phyloP scores from a whole-genome alignment of 768 basidiomycete species.

The Rossbeevera mucosa region DNA sequence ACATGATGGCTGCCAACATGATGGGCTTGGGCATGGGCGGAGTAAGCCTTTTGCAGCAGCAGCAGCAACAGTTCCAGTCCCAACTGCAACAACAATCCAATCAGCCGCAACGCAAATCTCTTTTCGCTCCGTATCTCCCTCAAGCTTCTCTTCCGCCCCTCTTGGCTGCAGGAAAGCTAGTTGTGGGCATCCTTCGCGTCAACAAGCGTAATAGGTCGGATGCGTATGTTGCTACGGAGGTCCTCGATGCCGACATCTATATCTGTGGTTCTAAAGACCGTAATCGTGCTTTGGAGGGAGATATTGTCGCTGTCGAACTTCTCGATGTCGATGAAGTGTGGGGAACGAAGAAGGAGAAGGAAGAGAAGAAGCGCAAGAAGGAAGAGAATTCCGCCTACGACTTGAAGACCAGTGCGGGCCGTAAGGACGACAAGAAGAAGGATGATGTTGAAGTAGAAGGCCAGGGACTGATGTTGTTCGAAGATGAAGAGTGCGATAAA shows the following conservation, averaged over 20 bases:
- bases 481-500: slow-evolving; percentile 83
- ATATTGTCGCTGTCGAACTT: slow-evolving; percentile 96
- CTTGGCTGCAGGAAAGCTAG: slow-evolving; percentile 93
- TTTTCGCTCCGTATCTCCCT: slow-evolving; percentile 97
- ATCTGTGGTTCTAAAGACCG: slow-evolving; percentile 99
- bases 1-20: slow-evolving; percentile 96
- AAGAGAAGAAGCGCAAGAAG: slow-evolving; percentile 99
- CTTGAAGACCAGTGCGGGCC: slow-evolving; percentile 61
- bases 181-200: slow-evolving; percentile 93
- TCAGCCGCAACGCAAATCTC: slow-evolving; percentile 94
- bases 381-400: slow-evolving; percentile 98
- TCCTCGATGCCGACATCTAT: slow-evolving; percentile 97
- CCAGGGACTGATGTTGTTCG: slow-evolving; percentile 93
- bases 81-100: slow-evolving; percentile 90
- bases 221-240: slow-evolving; percentile 97
- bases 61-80: slow-evolving; percentile 92
- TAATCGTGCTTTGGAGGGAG: slow-evolving; percentile 96
- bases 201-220: slow-evolving; percentile 99
- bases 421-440: slow-evolving; percentile 99
- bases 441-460: slow-evolving; percentile 99
- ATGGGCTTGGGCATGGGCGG: slow-evolving; percentile 84
- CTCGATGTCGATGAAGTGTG: slow-evolving; percentile 97
- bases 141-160: slow-evolving; percentile 96
- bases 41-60: slow-evolving; percentile 84
- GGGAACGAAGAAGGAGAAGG: slow-evolving; percentile 99